Evolutionary conservation across 306 rosid species (phyloP).

Genomic region (Neltuma alba): DNA sequence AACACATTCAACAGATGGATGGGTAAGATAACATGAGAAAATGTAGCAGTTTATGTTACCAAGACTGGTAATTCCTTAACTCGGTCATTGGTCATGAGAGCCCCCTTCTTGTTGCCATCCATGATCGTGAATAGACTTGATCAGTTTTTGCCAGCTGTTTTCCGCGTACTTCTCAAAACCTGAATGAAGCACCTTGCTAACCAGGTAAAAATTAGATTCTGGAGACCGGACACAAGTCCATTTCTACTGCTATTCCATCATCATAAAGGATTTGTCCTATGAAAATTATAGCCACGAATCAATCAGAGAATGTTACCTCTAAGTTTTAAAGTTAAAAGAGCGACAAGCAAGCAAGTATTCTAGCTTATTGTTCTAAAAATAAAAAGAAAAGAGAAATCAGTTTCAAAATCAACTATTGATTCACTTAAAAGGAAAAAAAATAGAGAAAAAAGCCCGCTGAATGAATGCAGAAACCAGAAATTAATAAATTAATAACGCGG

Average conservation of each 20-base stretch:
- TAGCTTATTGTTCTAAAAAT: not conserved
- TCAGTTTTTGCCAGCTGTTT: slow-evolving; percentile 33
- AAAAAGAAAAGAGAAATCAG: not conserved
- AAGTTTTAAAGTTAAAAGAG: not conserved
- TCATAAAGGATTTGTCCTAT: not conserved
- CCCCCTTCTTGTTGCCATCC: slow-evolving; percentile 70
- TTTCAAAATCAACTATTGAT: not conserved
- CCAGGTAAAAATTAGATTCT: slow-evolving; percentile 39
- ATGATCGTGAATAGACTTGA: slow-evolving; percentile 38
- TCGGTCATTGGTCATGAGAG: slow-evolving; percentile 46
- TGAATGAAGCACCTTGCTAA: slow-evolving; percentile 31
- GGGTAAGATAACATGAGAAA: slow-evolving; percentile 13
- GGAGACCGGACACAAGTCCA: slow-evolving; percentile 29
- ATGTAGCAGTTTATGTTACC: slow-evolving; percentile 43
- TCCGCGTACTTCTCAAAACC: slow-evolving; percentile 31
- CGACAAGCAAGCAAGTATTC: not conserved
- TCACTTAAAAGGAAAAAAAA: not conserved
- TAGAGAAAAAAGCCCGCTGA: not conserved
- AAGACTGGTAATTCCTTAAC: slow-evolving; percentile 46
- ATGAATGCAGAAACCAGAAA: not conserved
- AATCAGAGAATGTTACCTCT: slow-evolving; percentile 21
- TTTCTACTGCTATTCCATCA: slow-evolving; percentile 21
- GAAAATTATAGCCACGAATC: slow-evolving; percentile 9
- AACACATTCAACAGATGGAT: not conserved
- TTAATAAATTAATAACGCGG: not conserved